Evolutionary conservation across 2,329 filamentous ascomycete genomes (phyloP).

Genomic region (Plenodomus biglobosus): DNA sequence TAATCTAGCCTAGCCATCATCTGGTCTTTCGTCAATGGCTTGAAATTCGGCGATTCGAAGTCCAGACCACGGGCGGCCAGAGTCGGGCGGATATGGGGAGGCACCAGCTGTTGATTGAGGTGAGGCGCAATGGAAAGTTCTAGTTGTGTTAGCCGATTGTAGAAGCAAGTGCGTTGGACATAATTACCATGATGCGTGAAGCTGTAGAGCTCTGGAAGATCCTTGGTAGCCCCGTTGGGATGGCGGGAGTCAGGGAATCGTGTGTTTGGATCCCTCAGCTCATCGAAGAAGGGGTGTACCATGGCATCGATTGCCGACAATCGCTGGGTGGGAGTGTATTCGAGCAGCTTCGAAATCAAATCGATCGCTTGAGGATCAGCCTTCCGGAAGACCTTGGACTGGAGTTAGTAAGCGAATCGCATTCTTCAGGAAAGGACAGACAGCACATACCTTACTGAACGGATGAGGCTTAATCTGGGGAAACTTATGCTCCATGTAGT

Average conservation of each 20-base stretch:
- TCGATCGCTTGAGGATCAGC: conserved; percentile 91
- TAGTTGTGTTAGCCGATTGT: conserved; percentile 44
- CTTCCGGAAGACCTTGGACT: conserved; percentile 81
- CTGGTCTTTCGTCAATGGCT: conserved; percentile 85
- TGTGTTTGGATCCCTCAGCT: conserved; percentile 87
- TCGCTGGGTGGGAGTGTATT: conserved; percentile 96
- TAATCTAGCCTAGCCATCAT: conserved; percentile 98
- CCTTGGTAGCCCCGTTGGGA: conserved; percentile 74
- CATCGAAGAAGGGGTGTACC: conserved; percentile 98
- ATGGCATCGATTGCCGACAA: conserved; percentile 92
- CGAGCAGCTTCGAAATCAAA: conserved; percentile 86
- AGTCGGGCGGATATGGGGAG: conserved; percentile 73
- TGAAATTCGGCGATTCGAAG: conserved; percentile 78
- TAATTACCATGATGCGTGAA: conserved; percentile 87
- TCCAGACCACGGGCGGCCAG: conserved; percentile 80
- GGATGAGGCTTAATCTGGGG: conserved; percentile 99
- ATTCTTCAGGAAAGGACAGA: neutral
- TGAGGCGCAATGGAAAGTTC: conserved; percentile 94
- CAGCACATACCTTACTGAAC: conserved; percentile 77
- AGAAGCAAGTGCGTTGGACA: neutral
- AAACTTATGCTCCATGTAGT: conserved; percentile 99
- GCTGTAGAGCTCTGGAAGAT: conserved; percentile 86
- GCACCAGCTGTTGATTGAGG: conserved; percentile 86
- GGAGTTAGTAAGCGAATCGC: conserved; percentile 3
- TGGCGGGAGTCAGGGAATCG: conserved; percentile 93